Conservation (phyloP, 208 protist species). For the Wallacemonas sp. region DNA sequence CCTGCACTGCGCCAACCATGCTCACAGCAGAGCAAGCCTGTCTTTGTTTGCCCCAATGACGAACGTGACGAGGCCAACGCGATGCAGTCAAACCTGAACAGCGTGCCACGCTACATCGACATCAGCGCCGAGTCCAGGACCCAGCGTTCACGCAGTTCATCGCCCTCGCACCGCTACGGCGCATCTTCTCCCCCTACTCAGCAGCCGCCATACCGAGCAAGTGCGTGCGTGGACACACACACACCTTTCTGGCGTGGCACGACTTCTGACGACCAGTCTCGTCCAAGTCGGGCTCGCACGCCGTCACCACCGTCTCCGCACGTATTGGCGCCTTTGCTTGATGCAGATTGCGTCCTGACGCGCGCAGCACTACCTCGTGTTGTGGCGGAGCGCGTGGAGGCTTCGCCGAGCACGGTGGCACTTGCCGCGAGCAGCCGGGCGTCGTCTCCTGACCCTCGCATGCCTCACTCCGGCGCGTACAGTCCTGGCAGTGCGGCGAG, state of each 20-base stretch:
- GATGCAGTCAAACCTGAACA: too few species aligned
- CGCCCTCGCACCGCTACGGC: too few species aligned
- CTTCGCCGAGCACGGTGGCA: constrained; percentile 11
- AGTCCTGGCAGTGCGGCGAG: constrained; percentile 24
- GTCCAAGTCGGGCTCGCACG: neutral
- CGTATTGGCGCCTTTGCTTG: too few species aligned
- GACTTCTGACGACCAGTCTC: neutral
- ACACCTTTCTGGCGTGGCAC: neutral
- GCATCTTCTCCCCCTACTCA: too few species aligned
- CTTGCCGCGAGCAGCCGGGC: constrained; percentile 4
- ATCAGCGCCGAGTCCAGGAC: too few species aligned
- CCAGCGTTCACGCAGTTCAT: too few species aligned
- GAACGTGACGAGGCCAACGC: neutral
- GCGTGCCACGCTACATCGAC: too few species aligned
- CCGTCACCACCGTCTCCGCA: neutral
- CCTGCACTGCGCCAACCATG: neutral
- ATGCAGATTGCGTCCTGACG: too few species aligned
- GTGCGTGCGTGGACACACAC: neutral
- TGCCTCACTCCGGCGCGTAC: constrained; percentile 30
- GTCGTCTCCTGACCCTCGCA: constrained; percentile 33
- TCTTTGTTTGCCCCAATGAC: constrained; percentile 8
- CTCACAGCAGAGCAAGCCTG: neutral
- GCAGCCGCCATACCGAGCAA: too few species aligned
- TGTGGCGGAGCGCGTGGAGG: neutral
- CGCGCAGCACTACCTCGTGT: neutral